Conservation (phyloP, 2,329 filamentous ascomycete genomes). For the Balansia obtecta region DNA sequence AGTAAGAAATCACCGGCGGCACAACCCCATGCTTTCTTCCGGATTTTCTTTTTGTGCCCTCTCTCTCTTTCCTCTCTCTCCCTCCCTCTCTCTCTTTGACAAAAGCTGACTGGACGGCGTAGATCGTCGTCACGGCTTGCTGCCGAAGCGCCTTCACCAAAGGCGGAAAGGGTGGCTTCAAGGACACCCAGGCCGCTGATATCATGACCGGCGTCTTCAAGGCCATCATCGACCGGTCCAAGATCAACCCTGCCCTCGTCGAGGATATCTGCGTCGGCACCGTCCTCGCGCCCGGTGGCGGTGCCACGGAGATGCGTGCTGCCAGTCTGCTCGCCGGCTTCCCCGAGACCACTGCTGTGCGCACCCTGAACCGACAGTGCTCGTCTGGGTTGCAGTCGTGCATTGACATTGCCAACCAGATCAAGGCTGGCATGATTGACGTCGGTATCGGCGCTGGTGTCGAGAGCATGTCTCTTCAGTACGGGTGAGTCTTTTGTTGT, state of each 20-base stretch:
- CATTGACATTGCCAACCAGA: slow-evolving; percentile 88
- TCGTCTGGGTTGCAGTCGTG: slow-evolving; percentile 86
- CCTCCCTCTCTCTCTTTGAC: not conserved
- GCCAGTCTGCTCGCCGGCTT: slow-evolving; percentile 85
- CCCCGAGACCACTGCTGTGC: slow-evolving; percentile 72
- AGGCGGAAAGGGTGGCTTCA: slow-evolving; percentile 87
- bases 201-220: slow-evolving; percentile 75
- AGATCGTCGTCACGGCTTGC: slow-evolving; percentile 84
- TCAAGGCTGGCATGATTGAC: slow-evolving; percentile 86
- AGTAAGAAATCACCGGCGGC: slow-evolving; percentile 8
- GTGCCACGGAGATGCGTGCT: slow-evolving; percentile 92
- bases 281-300: slow-evolving; percentile 84
- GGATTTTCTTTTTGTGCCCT: not conserved
- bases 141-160: slow-evolving; percentile 88
- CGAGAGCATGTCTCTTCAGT: slow-evolving; percentile 90
- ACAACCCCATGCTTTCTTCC: not conserved
- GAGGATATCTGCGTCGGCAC: slow-evolving; percentile 89
- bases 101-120: slow-evolving; percentile 14
- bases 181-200: slow-evolving; percentile 82
- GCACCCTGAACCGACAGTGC: slow-evolving; percentile 87
- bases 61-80: not conserved
- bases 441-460: slow-evolving; percentile 88
- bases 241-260: slow-evolving; percentile 76
- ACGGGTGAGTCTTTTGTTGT: slow-evolving; percentile 51
- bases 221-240: slow-evolving; percentile 69